Evolutionary conservation across 2,329 filamentous ascomycete genomes (phyloP).

Genomic region (Cladorrhinum sp.): DNA sequence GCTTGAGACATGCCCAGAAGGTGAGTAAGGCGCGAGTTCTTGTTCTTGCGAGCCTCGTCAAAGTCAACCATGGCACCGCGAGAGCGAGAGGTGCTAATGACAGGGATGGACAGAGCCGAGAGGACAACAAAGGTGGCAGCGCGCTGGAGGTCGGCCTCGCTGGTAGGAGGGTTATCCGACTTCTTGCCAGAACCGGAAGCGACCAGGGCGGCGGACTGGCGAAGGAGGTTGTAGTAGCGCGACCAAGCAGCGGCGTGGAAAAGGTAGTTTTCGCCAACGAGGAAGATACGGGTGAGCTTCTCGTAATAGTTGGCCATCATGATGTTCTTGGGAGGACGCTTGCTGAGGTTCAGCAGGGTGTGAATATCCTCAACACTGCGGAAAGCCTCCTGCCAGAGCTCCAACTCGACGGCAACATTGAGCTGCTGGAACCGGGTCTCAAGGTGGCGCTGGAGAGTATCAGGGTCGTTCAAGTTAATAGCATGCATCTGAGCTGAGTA

Average conservation of each 20-base stretch:
- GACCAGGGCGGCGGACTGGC: conserved; percentile 80
- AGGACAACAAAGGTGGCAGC: conserved; percentile 93
- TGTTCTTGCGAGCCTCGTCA: conserved; percentile 96
- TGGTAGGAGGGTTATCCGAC: conserved; percentile 87
- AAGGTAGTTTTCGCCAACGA: conserved; percentile 98
- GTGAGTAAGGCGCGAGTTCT: conserved; percentile 96
- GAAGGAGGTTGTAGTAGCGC: conserved; percentile 93
- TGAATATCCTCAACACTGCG: conserved; percentile 98
- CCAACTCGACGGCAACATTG: conserved; percentile 95
- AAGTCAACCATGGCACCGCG: conserved; percentile 95
- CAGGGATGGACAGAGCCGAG: conserved; percentile 93
- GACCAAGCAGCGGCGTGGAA: conserved; percentile 99
- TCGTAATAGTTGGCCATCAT: conserved; percentile 99
- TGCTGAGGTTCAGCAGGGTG: conserved; percentile 94
- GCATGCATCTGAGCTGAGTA: conserved; percentile 99
- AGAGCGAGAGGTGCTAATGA: conserved; percentile 97
- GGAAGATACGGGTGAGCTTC: conserved; percentile 96
- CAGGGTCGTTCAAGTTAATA: conserved; percentile 96
- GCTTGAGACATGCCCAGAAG: conserved; percentile 88
- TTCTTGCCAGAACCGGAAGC: conserved; percentile 85
- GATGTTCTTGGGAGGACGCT: conserved; percentile 94
- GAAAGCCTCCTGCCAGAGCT: conserved; percentile 99
- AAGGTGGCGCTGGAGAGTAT: conserved; percentile 93
- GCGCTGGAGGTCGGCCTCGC: conserved; percentile 87
- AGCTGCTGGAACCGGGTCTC: conserved; percentile 98